These are phyloP conservation scores for Simmondsia chinensis DNA, from an alignment of 148 eudicot genomes.

Conservation along the genomic window DNA sequence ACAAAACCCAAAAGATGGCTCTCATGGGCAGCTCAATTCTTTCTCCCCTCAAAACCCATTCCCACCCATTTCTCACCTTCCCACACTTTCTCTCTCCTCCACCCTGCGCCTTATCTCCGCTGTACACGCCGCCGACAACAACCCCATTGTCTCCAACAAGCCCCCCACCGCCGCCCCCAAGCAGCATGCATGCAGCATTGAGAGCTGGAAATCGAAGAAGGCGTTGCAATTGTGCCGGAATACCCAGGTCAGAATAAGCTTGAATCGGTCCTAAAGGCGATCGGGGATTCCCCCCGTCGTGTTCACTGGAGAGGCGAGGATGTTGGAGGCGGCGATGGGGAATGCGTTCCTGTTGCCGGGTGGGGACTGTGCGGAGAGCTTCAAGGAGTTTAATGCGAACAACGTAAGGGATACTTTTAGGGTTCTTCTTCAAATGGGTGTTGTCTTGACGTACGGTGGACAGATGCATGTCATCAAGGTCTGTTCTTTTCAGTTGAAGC, in stretches of 20 bases:
- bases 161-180: background rate
- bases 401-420: constrained; percentile 35
- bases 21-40: no score
- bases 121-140: constrained; percentile 31
- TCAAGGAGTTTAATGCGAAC: no score
- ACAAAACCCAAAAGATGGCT: no score
- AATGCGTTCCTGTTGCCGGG: constrained; percentile 28
- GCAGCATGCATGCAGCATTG: constrained; percentile 14
- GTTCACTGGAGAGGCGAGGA: constrained; percentile 34
- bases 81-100: constrained; percentile 7
- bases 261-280: constrained; percentile 20
- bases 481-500: background rate
- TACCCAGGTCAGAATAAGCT: constrained; percentile 20
- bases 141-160: constrained; percentile 19
- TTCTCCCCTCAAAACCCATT: background rate
- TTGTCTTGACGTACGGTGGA: constrained; percentile 31
- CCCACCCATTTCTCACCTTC: background rate
- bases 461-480: constrained; percentile 37
- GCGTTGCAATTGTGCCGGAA: constrained; percentile 27
- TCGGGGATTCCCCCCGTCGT: constrained; percentile 29
- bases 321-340: constrained; percentile 33
- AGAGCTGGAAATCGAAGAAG: constrained; percentile 29
- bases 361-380: constrained; percentile 37
- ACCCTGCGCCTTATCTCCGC: constrained; percentile 28
- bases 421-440: constrained; percentile 30